Evolutionary conservation across 257 asterid genomes (phyloP), one percentile per base, ranked within the genome.

Genomic region (Salvia hispanica): DNA sequence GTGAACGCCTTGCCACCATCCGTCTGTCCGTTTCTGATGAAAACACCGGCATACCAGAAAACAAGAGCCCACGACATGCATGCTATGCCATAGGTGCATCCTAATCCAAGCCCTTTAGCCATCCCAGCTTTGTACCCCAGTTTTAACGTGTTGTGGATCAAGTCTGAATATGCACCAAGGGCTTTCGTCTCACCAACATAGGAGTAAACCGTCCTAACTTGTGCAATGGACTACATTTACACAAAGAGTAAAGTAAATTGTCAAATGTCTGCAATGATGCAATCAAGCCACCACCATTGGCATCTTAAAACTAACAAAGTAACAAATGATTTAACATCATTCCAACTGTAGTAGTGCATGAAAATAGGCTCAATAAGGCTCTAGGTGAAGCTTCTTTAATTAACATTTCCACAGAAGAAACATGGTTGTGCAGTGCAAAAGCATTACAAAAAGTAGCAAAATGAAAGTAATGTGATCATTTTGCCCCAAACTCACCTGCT

Each of bases 51-150:
- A 25, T 94, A 94, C 99, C 99, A 91, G 78, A 94, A 88, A 59
- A 91, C 99, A 34, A 94, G 90, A 44, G 99, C 99, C 97, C 97
- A 94, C 0, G 97, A 91, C 95, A 91, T 91, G 88, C 97, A 94
- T 36, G 97, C 97, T 73, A 94, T 94, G 70, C 97, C 97, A 9
- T 88, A 91, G 10, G 97, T 91, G 70, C 97, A 94, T 70, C 97
- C 99, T 64, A 94, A 72, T 55, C 99, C 99, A 14, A 94, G 86
- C 16, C 99, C 99, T 79, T 91, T 94, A 50, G 99, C 99, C 95
- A 94, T 91, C 39, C 99, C 99, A 21, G 97, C 97, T 82, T 83
- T 94, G 81, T 94, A 94, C 44, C 97, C 96, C n/a, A 94, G 88
- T 77, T 91, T 88, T 55, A 91, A 68, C 0, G 99, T 91, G 71